Evolutionary conservation across 345 rosid species (phyloP), one percentile per base, ranked within the genome.

Genomic region (Pugionium cornutum): DNA sequence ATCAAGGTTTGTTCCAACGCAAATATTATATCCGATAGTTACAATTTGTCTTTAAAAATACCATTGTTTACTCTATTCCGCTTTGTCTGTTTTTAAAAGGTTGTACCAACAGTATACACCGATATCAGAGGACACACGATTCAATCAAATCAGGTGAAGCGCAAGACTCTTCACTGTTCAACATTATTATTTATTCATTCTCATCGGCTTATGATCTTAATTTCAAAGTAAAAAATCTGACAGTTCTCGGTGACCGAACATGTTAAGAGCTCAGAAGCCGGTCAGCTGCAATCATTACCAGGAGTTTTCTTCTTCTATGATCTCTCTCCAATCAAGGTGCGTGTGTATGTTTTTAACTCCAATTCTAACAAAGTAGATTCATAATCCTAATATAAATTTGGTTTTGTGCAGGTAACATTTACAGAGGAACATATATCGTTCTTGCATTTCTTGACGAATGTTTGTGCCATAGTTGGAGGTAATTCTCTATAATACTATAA

Each of bases 281-380:
- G 92, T 58, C 83, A 57, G 2, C 81, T 89, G 29, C 95, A 86
- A 71, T 70, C 95, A 44, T 82, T 83, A 34, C 92, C 95, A 1
- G 99, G 96, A 64, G 88, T 94, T 53, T 94, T 90, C 89, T 86
- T 94, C 88, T 86, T 90, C 73, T 90, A 94, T 81, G 99, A 94
- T 72, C 97, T 94, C 46, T 94, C 99, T 59, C 97, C 99, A 9
- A 90, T 94, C 66, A 94, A 94, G 99, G 99, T 90, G 28, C 51
- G 69, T 42, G 58, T 43, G 18, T 2, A 9, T 10, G 57, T 72
- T 48, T 28, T 3, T 9, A 10, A 5, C 54, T 56, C 28, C 44
- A 26, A 10, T 33, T 52, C 49, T 30, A 27, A 2, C 18, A 51
- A 1, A 10, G 2, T 2, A 30, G 3, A 18, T 48, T 47, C 67